These are phyloP conservation scores for Paramecium caudatum DNA, from an alignment of 73 alveolate genomes.

Conservation along the genomic window DNA sequence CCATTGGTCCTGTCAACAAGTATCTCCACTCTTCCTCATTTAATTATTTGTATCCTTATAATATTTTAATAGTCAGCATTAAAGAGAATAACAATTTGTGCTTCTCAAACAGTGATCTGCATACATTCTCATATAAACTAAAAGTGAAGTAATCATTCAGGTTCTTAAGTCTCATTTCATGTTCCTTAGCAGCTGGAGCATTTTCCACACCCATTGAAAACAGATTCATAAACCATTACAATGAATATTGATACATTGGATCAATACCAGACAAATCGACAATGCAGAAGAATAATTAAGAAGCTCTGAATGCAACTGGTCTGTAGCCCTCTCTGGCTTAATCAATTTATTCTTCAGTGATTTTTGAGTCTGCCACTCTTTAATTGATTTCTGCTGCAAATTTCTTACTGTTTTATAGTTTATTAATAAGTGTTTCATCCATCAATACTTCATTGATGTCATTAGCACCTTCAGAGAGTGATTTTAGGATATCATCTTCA, in stretches of 20 bases:
- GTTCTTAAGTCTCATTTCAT: constrained; percentile 93
- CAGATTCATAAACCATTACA: constrained; percentile 90
- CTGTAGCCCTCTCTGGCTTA: constrained; percentile 98
- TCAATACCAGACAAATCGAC: constrained; percentile 97
- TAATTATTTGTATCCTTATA: constrained; percentile 86
- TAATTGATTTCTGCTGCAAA: constrained; percentile 97
- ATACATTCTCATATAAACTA: constrained; percentile 98
- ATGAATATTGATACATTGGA: constrained; percentile 81
- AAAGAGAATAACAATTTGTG: constrained; percentile 98
- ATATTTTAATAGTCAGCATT: constrained; percentile 94
- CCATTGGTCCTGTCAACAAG: constrained; percentile 69
- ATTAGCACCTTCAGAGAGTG: constrained; percentile 92
- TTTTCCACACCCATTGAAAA: constrained; percentile 98
- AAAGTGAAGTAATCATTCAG: constrained; percentile 97
- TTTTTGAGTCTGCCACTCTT: constrained; percentile 97
- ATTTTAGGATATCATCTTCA: constrained; percentile 97
- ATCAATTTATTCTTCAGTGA: constrained; percentile 97
- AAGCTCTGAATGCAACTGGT: constrained; percentile 99
- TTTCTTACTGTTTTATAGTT: constrained; percentile 95
- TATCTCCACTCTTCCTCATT: constrained; percentile 87
- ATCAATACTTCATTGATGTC: constrained; percentile 96
- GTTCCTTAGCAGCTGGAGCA: constrained; percentile 96
- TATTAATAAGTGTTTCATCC: constrained; percentile 96
- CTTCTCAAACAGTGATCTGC: constrained; percentile 98
- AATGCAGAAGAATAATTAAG: constrained; percentile 98